phyloP scores from a whole-genome alignment of 2,329 filamentous ascomycete genomes.

The Fusarium luffae region DNA sequence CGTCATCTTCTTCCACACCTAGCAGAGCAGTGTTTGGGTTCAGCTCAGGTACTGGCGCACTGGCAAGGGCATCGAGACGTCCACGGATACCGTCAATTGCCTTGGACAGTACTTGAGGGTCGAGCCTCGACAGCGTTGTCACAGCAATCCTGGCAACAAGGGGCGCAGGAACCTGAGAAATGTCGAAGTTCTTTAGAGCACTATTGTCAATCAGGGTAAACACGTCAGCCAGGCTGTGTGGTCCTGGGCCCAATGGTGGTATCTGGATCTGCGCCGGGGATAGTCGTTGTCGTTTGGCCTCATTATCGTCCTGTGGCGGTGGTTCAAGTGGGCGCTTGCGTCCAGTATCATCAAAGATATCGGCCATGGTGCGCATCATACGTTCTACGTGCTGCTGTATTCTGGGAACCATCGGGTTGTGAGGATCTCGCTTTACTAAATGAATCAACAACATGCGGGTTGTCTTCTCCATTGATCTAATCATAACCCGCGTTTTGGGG shows the following conservation, averaged over 20 bases:
- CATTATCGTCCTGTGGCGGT: slow-evolving; percentile 77
- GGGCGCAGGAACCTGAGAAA: slow-evolving; percentile 78
- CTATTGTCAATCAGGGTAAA: slow-evolving; percentile 84
- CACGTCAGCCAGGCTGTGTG: slow-evolving; percentile 82
- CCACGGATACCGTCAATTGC: slow-evolving; percentile 74
- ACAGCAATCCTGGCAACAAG: slow-evolving; percentile 85
- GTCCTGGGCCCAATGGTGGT: slow-evolving; percentile 78
- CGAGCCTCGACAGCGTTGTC: slow-evolving; percentile 78
- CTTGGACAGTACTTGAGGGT: slow-evolving; percentile 73
- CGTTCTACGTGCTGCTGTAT: slow-evolving; percentile 91
- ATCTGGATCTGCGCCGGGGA: slow-evolving; percentile 63
- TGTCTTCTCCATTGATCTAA: slow-evolving; percentile 96
- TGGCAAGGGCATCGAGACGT: slow-evolving; percentile 60
- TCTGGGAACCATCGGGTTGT: slow-evolving; percentile 77
- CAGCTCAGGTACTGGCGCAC: slow-evolving; percentile 57
- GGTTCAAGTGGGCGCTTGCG: slow-evolving; percentile 80
- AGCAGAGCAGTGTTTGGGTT: slow-evolving; percentile 70
- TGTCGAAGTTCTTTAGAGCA: slow-evolving; percentile 82
- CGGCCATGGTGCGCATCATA: slow-evolving; percentile 79
- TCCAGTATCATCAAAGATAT: slow-evolving; percentile 80
- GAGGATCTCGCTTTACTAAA: slow-evolving; percentile 85
- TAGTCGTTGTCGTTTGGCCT: slow-evolving; percentile 85
- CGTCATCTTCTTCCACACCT: slow-evolving; percentile 81
- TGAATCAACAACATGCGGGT: slow-evolving; percentile 85
- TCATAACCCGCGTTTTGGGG: slow-evolving; percentile 80